Evolutionary conservation across 2,329 filamentous ascomycete genomes (phyloP).

Genomic region (Domatiomyces catenatus): DNA sequence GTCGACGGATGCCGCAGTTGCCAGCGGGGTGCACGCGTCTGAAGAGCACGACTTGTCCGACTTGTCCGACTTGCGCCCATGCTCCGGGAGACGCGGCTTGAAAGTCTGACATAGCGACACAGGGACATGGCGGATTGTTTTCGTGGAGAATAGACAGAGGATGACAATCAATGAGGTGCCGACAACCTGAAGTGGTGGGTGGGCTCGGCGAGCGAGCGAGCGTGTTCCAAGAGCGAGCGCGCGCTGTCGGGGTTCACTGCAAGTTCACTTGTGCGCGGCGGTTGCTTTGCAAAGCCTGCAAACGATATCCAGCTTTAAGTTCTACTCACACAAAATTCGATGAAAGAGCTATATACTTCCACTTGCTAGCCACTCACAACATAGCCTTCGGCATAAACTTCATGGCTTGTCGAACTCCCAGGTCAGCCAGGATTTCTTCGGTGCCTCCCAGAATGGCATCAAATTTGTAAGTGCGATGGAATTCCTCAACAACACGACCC

Average conservation of each 20-base stretch:
- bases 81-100: not conserved
- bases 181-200: no score
- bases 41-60: not conserved
- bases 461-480: slow-evolving; percentile 46
- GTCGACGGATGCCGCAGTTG: not conserved
- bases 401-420: slow-evolving; percentile 59
- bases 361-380: slow-evolving; percentile 33
- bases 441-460: slow-evolving; percentile 52
- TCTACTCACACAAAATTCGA: not conserved
- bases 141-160: not conserved
- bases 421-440: slow-evolving; percentile 58
- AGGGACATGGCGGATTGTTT: not conserved
- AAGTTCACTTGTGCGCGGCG: no score
- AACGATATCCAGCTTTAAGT: no score
- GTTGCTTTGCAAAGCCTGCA: no score
- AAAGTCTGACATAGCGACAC: not conserved
- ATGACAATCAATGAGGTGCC: no score
- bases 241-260: no score
- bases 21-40: not conserved
- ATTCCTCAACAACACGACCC: slow-evolving; percentile 55
- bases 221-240: no score
- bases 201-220: no score
- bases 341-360: not conserved
- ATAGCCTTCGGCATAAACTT: slow-evolving; percentile 73
- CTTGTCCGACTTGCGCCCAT: not conserved